Conservation (phyloP, 768 basidiomycete species). For the Termitomyces sp. region DNA sequence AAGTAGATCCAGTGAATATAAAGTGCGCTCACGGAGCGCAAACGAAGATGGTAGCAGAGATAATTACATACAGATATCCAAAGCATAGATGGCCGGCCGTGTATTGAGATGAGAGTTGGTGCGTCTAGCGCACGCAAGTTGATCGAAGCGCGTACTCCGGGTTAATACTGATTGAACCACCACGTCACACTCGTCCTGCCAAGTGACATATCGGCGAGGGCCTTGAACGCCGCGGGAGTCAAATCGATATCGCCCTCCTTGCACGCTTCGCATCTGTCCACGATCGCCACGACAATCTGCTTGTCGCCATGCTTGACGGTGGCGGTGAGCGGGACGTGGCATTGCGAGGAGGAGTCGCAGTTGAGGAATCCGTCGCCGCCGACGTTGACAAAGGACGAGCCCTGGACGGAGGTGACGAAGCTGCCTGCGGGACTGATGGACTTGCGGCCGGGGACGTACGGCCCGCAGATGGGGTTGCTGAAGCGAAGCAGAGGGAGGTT, state of each 20-base stretch:
- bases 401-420: constrained; percentile 17
- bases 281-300: constrained; percentile 31
- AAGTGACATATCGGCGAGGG: constrained; percentile 18
- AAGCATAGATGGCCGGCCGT: too few relatives aligned
- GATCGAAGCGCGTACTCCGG: neutral
- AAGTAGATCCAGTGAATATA: too few relatives aligned
- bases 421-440: constrained; percentile 12
- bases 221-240: constrained; percentile 21
- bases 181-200: constrained; percentile 31
- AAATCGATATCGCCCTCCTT: constrained; percentile 21
- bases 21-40: too few relatives aligned
- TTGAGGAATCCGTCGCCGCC: constrained; percentile 24
- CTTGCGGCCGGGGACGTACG: constrained; percentile 21
- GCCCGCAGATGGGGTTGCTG: constrained; percentile 25
- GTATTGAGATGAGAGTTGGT: too few relatives aligned
- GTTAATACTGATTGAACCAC: constrained; percentile 24
- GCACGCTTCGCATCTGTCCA: constrained; percentile 49
- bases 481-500: neutral
- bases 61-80: too few relatives aligned
- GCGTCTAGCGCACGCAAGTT: too few relatives aligned
- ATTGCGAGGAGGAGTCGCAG: constrained; percentile 14
- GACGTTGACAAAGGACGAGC: constrained; percentile 14
- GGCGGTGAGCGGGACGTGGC: constrained; percentile 18
- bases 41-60: too few relatives aligned
- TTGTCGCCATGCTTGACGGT: constrained; percentile 25